Base-by-base conservation (phyloP, 768 basidiomycete species). In the Lactarius sp. region DNA sequence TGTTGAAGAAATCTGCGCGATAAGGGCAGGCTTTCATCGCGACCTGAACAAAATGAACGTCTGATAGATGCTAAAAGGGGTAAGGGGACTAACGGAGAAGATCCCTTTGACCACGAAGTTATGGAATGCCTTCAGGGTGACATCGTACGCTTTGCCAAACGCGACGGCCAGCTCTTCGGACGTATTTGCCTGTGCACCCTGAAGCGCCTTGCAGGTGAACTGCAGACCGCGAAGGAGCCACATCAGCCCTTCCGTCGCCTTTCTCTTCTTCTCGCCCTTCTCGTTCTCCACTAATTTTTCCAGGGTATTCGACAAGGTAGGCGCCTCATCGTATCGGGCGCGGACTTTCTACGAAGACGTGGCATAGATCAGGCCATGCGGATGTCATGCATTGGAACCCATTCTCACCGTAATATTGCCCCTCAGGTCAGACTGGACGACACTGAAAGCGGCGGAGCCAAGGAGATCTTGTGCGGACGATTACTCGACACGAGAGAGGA, bases 181-280 rank as follows among this genome's bases (percentile, higher is more conserved):
- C 51, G 83, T 78, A 74, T 95, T 82, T 4, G 77, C 79, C 70
- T 93, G 88, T 0, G 87, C 83, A 51, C 80, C 77, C 66, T 88
- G 81, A 31, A 99, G 83, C 0, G 90, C 90, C 61, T 83, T 79
- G 75, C 87, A 85, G 39, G 96, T 99, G 79, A 99, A 99, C 34
- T 85, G 83, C 57, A 95, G 83, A 3, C 94, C 97, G 36, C 94
- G 86, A 53, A 94, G 81, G 54, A 99, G 83, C 97, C 97, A 99
- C 76, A 98, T 77, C 59, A 98, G 81, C 16, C 93, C 94, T 71
- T 95, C 88, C 0, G 95, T 97, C 2, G 96, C 93, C 0, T 83
- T 81, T 16, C 84, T 82, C 75, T 94, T 94, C 82, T 94, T 92
- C 76, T 93, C 90, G 27, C 76, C 76, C 74, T 90, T 87, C 76